A percentile compares a stretch with the other conserved stretches of the same genome.
These are phyloP conservation scores for Cordia subcordata DNA, from an alignment of 257 asterid species.

Conservation along the genomic window DNA sequence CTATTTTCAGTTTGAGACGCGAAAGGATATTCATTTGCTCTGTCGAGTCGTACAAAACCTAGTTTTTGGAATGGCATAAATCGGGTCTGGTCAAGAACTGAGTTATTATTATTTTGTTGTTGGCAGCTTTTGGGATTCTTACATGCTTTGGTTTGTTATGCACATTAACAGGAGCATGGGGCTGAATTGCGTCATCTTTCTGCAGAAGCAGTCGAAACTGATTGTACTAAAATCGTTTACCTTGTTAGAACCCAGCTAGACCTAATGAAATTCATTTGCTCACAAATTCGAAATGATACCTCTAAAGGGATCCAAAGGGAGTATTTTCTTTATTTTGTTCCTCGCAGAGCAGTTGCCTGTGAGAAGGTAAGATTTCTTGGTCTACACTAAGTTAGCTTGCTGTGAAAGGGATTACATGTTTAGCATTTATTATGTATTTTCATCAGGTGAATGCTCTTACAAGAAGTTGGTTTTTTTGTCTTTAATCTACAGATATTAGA, in stretches of 20 bases:
- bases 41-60: no score
- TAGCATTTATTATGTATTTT: neutral
- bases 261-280: slow-evolving; percentile 73
- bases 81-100: no score
- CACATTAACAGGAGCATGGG: slow-evolving; percentile 63
- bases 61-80: no score
- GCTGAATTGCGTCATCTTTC: slow-evolving; percentile 83
- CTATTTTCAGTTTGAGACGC: no score
- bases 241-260: slow-evolving; percentile 79
- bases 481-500: slow-evolving; percentile 60
- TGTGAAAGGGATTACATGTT: neutral
- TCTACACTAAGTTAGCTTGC: neutral
- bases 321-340: slow-evolving; percentile 87
- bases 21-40: no score
- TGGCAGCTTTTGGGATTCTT: no score
- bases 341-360: slow-evolving; percentile 85
- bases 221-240: slow-evolving; percentile 73
- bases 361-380: slow-evolving; percentile 65
- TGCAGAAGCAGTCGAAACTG: slow-evolving; percentile 82
- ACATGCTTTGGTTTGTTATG: no score
- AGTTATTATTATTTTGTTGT: no score
- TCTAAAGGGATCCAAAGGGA: slow-evolving; percentile 88
- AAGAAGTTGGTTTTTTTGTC: neutral
- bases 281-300: slow-evolving; percentile 67
- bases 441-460: neutral